A percentile compares a stretch with the other conserved stretches of the same genome.
Evolutionary conservation across 2,329 filamentous ascomycete genomes (phyloP).

Genomic region (Fusarium sp.): DNA sequence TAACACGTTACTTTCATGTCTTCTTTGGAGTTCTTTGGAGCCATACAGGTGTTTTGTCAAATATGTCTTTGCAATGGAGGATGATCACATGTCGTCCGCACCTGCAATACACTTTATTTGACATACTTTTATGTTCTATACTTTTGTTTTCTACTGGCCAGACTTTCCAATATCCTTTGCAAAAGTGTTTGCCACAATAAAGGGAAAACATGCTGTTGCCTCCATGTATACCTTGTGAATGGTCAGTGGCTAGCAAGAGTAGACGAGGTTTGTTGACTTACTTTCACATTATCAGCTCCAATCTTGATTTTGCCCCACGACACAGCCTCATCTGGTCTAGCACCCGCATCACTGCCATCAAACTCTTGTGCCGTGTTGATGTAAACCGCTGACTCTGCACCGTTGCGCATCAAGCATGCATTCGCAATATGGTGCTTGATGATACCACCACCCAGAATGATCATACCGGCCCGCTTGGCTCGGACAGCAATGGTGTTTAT

Average conservation of each 20-base stretch:
- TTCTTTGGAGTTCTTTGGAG: not conserved
- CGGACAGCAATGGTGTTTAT: conserved; percentile 93
- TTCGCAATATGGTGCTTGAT: conserved; percentile 99
- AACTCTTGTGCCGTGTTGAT: conserved; percentile 98
- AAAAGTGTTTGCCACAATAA: conserved; percentile 74
- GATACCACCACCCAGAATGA: conserved; percentile 93
- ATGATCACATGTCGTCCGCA: not conserved
- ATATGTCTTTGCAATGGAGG: not conserved
- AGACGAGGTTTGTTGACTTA: conserved; percentile 48
- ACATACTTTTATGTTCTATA: not conserved
- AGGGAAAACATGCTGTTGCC: conserved; percentile 71
- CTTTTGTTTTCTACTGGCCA: conserved; percentile 8
- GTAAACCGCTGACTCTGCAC: conserved; percentile 95
- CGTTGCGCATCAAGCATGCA: conserved; percentile 96
- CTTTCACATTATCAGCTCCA: conserved; percentile 89
- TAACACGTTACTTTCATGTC: not conserved
- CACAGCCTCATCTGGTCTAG: conserved; percentile 93
- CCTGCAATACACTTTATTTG: not conserved
- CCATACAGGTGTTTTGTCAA: not conserved
- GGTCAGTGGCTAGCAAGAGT: not conserved
- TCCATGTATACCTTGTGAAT: conserved; percentile 67
- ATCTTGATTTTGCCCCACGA: conserved; percentile 99
- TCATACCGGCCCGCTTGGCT: conserved; percentile 91
- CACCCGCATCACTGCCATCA: conserved; percentile 95
- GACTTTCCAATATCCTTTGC: conserved; percentile 58